A percentile compares a stretch with the other conserved stretches of the same genome.
These are phyloP conservation scores for Pharus latifolius DNA, from an alignment of 176 grass and related monocot species.

Conservation along the genomic window DNA sequence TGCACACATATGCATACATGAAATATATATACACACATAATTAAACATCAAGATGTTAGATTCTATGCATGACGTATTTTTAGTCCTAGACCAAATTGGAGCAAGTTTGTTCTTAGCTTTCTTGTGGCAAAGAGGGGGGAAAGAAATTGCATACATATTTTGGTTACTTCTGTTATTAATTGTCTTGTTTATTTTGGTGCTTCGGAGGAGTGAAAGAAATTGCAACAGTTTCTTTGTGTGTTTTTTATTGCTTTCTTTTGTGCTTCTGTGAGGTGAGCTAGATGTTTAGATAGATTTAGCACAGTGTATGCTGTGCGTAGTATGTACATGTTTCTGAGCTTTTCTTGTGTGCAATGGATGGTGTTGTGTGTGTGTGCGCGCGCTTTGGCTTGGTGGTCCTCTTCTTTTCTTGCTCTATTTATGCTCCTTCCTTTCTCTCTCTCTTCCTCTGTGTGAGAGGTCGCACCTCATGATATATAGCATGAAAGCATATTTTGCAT, in stretches of 20 bases:
- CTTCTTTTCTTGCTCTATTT: slow-evolving; percentile 50
- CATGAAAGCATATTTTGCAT: not conserved
- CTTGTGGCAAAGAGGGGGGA: not conserved
- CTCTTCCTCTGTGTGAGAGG: not conserved
- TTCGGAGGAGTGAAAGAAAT: slow-evolving; percentile 29
- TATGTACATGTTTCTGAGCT: slow-evolving; percentile 20
- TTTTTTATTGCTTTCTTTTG: slow-evolving; percentile 29
- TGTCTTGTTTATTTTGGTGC: slow-evolving; percentile 28
- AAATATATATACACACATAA: not conserved
- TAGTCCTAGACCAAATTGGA: slow-evolving; percentile 3
- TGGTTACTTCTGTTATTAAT: slow-evolving; percentile 26
- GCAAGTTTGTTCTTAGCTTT: slow-evolving; percentile 9
- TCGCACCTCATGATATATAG: slow-evolving; percentile 15
- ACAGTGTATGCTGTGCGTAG: slow-evolving; percentile 45
- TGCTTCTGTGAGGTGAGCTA: slow-evolving; percentile 30
- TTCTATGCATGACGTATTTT: not conserved
- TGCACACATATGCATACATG: not conserved
- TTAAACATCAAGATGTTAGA: not conserved
- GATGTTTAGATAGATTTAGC: slow-evolving; percentile 56
- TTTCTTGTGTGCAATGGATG: slow-evolving; percentile 20
- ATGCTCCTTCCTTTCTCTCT: slow-evolving; percentile 31
- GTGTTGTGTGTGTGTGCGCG: not conserved
- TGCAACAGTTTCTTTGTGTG: slow-evolving; percentile 21
- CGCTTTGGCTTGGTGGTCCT: slow-evolving; percentile 35
- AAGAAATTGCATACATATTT: slow-evolving; percentile 18